These are phyloP conservation scores for Gelatoporia subvermispora DNA, from an alignment of 768 basidiomycete genomes.

Conservation along the genomic window DNA sequence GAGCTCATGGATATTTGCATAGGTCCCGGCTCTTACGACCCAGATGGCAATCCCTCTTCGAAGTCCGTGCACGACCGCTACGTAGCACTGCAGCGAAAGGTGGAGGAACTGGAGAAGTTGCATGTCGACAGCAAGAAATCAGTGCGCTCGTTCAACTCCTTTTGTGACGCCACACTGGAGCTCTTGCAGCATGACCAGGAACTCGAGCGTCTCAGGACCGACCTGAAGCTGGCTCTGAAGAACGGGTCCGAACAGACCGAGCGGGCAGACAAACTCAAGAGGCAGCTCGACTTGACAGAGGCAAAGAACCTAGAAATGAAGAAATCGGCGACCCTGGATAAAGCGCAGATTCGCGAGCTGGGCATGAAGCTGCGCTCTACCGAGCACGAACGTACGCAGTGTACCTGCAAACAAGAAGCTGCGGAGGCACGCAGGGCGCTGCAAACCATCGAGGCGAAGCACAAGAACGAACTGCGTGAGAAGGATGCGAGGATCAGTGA, in stretches of 20 bases:
- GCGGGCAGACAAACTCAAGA: constrained; percentile 57
- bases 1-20: constrained; percentile 1
- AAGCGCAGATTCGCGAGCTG: constrained; percentile 60
- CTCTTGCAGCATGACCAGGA: constrained; percentile 51
- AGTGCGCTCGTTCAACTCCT: constrained; percentile 33
- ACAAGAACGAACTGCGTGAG: constrained; percentile 51
- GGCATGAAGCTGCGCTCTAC: constrained; percentile 49
- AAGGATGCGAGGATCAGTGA: constrained; percentile 51
- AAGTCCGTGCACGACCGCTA: constrained; percentile 39
- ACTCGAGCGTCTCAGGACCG: constrained; percentile 53
- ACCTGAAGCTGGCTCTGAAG: constrained; percentile 47
- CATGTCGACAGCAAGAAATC: constrained; percentile 62
- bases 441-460: constrained; percentile 42
- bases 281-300: constrained; percentile 54
- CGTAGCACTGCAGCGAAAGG: constrained; percentile 51
- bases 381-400: constrained; percentile 54
- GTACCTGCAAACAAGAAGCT: constrained; percentile 48
- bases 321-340: constrained; percentile 41
- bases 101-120: constrained; percentile 59
- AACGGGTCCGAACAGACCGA: constrained; percentile 45
- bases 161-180: not conserved
- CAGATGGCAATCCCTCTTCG: constrained; percentile 23
- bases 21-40: constrained; percentile 33
- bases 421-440: constrained; percentile 47
- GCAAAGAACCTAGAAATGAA: constrained; percentile 58